phyloP scores from a whole-genome alignment of 306 rosid genomes.

The Quercus engelmannii region DNA sequence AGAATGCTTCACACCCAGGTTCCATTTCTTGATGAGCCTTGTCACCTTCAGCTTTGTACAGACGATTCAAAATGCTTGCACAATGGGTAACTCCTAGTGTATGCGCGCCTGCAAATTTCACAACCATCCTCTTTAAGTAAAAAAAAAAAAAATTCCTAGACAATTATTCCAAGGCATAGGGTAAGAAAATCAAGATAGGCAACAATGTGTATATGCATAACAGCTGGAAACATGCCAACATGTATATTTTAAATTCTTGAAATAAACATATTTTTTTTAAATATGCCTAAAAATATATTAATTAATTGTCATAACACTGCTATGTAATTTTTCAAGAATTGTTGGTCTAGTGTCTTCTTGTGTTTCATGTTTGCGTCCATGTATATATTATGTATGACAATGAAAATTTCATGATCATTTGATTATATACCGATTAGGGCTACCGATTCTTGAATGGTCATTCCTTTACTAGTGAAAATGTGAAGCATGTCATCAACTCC shows the following conservation, averaged over 20 bases:
- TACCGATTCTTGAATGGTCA: slow-evolving; percentile 31
- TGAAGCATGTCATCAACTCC: slow-evolving; percentile 32
- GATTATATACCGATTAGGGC: slow-evolving; percentile 22
- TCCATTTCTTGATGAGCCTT: slow-evolving; percentile 8
- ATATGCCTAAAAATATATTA: too few relatives aligned
- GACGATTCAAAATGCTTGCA: slow-evolving; percentile 16
- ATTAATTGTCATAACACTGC: too few relatives aligned
- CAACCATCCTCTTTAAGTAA: neutral
- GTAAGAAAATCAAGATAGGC: neutral
- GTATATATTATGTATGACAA: neutral
- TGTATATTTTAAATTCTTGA: too few relatives aligned
- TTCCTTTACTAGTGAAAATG: slow-evolving; percentile 21
- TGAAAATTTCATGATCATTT: neutral
- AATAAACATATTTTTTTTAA: too few relatives aligned
- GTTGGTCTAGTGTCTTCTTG: too few relatives aligned
- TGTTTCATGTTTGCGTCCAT: neutral
- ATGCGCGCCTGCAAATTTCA: slow-evolving; percentile 21
- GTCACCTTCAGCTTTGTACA: slow-evolving; percentile 6
- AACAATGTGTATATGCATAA: neutral
- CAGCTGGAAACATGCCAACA: neutral
- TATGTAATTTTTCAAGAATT: too few relatives aligned
- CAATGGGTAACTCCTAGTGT: slow-evolving; percentile 33
- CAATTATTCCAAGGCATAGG: neutral
- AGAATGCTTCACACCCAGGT: slow-evolving; percentile 20
- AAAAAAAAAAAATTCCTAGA: neutral